Conservation (phyloP, 192 early-diverging fungal genomes). For the Kappamyces sp. region DNA sequence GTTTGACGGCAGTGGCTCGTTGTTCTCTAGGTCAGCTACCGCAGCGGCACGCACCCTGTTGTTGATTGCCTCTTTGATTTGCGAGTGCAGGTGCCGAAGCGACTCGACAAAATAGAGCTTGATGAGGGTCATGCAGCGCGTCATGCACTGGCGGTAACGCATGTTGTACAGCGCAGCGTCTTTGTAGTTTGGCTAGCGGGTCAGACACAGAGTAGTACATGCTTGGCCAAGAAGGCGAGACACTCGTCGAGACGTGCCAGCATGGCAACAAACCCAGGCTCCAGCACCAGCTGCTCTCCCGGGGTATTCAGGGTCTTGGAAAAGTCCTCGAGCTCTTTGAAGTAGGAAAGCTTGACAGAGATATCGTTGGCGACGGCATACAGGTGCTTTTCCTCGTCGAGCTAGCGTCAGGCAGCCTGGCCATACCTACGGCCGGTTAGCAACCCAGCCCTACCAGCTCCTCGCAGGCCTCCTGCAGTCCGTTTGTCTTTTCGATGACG, state of each 20-base stretch:
- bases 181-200: slow-evolving; percentile 54
- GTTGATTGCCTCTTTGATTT: slow-evolving; percentile 57
- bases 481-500: slow-evolving; percentile 70
- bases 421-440: neutral
- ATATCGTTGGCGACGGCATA: slow-evolving; percentile 53
- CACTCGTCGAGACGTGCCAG: slow-evolving; percentile 73
- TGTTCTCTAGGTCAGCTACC: slow-evolving; percentile 17
- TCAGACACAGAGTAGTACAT: slow-evolving; percentile 45
- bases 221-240: slow-evolving; percentile 64
- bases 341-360: slow-evolving; percentile 61
- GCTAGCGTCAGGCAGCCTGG: slow-evolving; percentile 2
- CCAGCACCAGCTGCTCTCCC: slow-evolving; percentile 76
- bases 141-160: slow-evolving; percentile 91
- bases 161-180: slow-evolving; percentile 92
- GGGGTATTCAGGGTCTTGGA: slow-evolving; percentile 72
- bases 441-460: slow-evolving; percentile 45
- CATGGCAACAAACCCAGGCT: slow-evolving; percentile 74
- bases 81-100: slow-evolving; percentile 56
- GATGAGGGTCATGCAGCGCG: slow-evolving; percentile 87
- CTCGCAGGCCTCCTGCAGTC: slow-evolving; percentile 75
- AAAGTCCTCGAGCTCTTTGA: slow-evolving; percentile 79
- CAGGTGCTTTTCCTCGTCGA: slow-evolving; percentile 46
- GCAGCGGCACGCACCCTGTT: slow-evolving; percentile 17
- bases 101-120: slow-evolving; percentile 79
- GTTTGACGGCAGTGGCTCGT: slow-evolving; percentile 26